Base-by-base conservation (phyloP, 176 grass and related monocot genomes). In the Neostapfia colusana region DNA sequence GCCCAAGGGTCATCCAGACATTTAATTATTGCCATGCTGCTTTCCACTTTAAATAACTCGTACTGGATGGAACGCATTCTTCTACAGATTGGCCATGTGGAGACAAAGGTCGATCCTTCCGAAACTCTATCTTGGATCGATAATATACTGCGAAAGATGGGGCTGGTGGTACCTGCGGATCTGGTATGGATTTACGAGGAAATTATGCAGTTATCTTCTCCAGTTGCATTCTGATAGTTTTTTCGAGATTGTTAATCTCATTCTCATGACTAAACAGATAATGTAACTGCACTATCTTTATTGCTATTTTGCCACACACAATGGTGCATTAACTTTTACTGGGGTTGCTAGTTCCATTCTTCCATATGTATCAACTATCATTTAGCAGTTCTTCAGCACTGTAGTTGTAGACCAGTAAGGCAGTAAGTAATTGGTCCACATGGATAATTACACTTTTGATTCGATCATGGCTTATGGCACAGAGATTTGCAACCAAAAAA, bases 51-150 rank as follows among this genome's bases (percentile, higher is more conserved):
- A 59, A 25, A 54, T 58, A 42, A 41, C 53, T 74, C 36, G 74
- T 78, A 59, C 59, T 80, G 50, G 13, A 23, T 2, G 12, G 6
- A 74, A 27, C 27, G 27, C 65, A 7, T 85, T 74, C 44, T 8
- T 80, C 34, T 67, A 67, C 70, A 85, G 40, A 49, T 80, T 79
- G 76, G 69, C 16, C 27, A n/a, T 77, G 11, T 62, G 56, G 48
- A 62, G 40, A 15, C 12, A 48, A 40, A 46, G 20, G 10, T 13
- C 40, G 28, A 67, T 45, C 3, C 20, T 72, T 13, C 27, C 18
- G 14, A 10, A 12, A 0, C 10, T 65, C 49, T 14, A 72, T 78
- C 82, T 78, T 56, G 10, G 10, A 39, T 79, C 26, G 10, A 41
- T 65, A 45, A 59, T 72, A 20, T 85, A 12, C 9, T 67, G 34